Evolutionary conservation across 2,329 filamentous ascomycete species (phyloP).

Genomic region (Neophaeococcomyces aloes): DNA sequence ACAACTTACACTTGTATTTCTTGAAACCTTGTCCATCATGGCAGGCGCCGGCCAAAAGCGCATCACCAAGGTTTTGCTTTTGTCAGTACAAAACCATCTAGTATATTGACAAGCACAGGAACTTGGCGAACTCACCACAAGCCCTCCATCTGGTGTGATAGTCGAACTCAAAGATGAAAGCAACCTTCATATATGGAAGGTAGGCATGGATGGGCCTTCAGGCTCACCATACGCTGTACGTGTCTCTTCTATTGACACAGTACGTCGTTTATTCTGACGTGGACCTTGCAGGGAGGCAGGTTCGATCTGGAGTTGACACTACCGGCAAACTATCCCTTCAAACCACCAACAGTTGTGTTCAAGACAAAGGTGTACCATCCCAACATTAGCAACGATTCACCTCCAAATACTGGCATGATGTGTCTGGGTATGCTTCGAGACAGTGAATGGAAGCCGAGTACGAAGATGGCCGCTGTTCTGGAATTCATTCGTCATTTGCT

Average conservation of each 20-base stretch:
- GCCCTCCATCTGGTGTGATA: slow-evolving; percentile 47
- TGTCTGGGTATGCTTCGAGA: slow-evolving; percentile 73
- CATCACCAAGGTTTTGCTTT: slow-evolving; percentile 34
- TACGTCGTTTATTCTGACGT: not conserved
- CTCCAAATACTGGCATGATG: slow-evolving; percentile 58
- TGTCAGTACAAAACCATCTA: not conserved
- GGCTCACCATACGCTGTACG: slow-evolving; percentile 55
- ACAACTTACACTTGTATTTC: too few relatives aligned
- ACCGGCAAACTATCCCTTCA: slow-evolving; percentile 79
- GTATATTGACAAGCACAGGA: slow-evolving; percentile 41
- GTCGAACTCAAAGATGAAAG: slow-evolving; percentile 50
- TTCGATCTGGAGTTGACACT: slow-evolving; percentile 66
- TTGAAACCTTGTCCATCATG: slow-evolving; percentile 11
- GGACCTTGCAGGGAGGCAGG: slow-evolving; percentile 48
- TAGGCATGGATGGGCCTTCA: slow-evolving; percentile 55
- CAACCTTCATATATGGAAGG: slow-evolving; percentile 58
- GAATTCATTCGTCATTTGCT: slow-evolving; percentile 66
- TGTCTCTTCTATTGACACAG: slow-evolving; percentile 9
- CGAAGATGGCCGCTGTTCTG: slow-evolving; percentile 64
- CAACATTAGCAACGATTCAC: slow-evolving; percentile 48
- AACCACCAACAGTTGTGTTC: slow-evolving; percentile 70
- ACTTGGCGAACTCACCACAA: slow-evolving; percentile 46
- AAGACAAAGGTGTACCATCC: slow-evolving; percentile 89
- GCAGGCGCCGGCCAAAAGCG: slow-evolving; percentile 31
- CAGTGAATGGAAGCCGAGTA: slow-evolving; percentile 86